Conservation (phyloP, 306 rosid genomes). For the Acacia acuminata region DNA sequence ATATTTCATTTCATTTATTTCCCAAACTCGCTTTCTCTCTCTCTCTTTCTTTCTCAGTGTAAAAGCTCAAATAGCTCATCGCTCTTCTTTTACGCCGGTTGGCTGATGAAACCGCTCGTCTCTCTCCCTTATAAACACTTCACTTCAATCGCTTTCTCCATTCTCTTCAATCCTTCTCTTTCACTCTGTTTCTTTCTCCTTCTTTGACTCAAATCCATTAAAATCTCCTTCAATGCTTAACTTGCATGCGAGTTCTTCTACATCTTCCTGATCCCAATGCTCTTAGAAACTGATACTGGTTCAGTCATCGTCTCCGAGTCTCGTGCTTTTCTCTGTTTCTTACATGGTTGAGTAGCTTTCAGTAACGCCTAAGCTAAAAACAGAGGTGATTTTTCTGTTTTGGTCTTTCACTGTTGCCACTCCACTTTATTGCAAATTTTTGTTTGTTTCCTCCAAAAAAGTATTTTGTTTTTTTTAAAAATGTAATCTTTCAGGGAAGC, state of each 20-base stretch:
- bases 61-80: constrained; percentile 5
- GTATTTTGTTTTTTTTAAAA: not conserved
- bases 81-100: constrained; percentile 56
- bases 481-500: not conserved
- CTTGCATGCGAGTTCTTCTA: constrained; percentile 55
- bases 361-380: constrained; percentile 34
- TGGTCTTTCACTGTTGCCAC: constrained; percentile 17
- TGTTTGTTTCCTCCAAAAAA: constrained; percentile 34
- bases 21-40: not conserved
- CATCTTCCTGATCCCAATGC: not conserved
- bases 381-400: constrained; percentile 36
- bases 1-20: not conserved
- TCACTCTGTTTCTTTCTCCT: not conserved
- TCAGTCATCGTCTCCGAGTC: not conserved
- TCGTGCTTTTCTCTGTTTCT: not conserved
- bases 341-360: not conserved
- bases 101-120: constrained; percentile 41
- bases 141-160: constrained; percentile 12
- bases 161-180: not conserved
- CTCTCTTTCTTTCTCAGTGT: not conserved
- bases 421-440: not conserved
- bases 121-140: constrained; percentile 40
- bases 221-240: constrained; percentile 19
- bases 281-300: not conserved
- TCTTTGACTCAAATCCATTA: not conserved